Conservation (phyloP, 1,139 yeast genomes). For the Magnusiomyces fungicola region DNA sequence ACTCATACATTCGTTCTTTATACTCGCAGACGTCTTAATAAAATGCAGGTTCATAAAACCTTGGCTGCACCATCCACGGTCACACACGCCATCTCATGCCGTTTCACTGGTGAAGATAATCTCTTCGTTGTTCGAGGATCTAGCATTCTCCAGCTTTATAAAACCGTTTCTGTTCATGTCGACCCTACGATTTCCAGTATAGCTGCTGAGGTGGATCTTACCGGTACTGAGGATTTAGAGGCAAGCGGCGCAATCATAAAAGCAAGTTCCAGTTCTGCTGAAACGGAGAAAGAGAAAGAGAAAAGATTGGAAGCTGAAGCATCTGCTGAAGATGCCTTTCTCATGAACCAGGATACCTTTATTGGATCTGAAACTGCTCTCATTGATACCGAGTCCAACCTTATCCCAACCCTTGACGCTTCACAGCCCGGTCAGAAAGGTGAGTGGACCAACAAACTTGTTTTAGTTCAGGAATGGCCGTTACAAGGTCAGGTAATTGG, state of each 20-base stretch:
- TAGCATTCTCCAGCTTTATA: constrained; percentile 57
- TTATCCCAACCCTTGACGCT: constrained; percentile 3
- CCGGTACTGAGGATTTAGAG: constrained; percentile 7
- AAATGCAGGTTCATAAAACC: constrained; percentile 79
- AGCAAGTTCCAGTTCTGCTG: no score
- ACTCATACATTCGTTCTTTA: no score
- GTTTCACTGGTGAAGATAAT: constrained; percentile 50
- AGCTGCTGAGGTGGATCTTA: no score
- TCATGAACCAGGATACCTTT: constrained; percentile 25
- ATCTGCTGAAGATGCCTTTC: background rate
- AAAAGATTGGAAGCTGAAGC: constrained; percentile 12
- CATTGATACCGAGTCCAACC: constrained; percentile 19
- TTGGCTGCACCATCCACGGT: constrained; percentile 75
- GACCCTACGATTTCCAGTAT: no score
- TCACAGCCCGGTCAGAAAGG: constrained; percentile 17
- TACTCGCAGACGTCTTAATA: no score
- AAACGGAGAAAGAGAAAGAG: no score
- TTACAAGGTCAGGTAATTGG: constrained; percentile 65
- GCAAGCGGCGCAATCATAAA: background rate
- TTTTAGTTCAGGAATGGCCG: constrained; percentile 57
- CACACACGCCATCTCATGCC: constrained; percentile 52
- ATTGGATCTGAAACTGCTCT: constrained; percentile 22
- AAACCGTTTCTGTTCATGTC: constrained; percentile 31
- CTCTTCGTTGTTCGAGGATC: constrained; percentile 67
- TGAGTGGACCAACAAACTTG: constrained; percentile 37